These are phyloP conservation scores for Linnemannia zychae DNA, from an alignment of 192 early-diverging fungal species.

Conservation along the genomic window DNA sequence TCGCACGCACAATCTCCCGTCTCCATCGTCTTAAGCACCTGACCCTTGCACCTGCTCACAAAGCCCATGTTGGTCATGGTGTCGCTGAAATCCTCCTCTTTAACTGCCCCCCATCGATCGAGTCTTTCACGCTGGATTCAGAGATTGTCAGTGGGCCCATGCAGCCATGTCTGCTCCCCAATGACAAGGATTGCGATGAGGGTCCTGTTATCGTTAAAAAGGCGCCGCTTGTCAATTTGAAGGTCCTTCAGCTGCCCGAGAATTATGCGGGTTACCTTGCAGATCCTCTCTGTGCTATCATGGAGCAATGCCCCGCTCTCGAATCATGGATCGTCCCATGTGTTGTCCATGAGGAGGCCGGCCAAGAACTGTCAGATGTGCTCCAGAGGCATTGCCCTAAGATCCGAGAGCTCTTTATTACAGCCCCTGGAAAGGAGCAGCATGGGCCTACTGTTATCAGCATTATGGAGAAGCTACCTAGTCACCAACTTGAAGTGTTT, in stretches of 20 bases:
- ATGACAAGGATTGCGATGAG: background rate
- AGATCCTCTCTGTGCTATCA: background rate
- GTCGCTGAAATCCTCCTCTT: background rate
- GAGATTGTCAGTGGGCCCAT: background rate
- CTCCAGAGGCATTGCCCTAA: background rate
- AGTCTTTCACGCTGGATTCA: background rate
- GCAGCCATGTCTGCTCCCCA: background rate
- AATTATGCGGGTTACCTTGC: background rate
- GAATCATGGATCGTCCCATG: conserved; percentile 3
- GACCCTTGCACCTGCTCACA: background rate
- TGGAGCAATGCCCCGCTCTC: background rate
- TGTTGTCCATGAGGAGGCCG: background rate
- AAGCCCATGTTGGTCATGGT: background rate
- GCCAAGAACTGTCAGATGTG: background rate
- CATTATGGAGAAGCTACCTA: background rate
- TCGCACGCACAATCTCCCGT: background rate
- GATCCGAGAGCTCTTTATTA: background rate
- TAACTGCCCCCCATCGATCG: background rate
- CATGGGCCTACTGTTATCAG: background rate
- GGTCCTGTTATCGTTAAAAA: background rate
- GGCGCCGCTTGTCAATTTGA: background rate
- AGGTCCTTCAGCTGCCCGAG: background rate
- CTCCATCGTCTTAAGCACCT: background rate
- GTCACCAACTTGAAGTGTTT: background rate
- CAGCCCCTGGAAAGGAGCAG: background rate